Conservation (phyloP, 768 basidiomycete species). For the Suillus subalutaceus region DNA sequence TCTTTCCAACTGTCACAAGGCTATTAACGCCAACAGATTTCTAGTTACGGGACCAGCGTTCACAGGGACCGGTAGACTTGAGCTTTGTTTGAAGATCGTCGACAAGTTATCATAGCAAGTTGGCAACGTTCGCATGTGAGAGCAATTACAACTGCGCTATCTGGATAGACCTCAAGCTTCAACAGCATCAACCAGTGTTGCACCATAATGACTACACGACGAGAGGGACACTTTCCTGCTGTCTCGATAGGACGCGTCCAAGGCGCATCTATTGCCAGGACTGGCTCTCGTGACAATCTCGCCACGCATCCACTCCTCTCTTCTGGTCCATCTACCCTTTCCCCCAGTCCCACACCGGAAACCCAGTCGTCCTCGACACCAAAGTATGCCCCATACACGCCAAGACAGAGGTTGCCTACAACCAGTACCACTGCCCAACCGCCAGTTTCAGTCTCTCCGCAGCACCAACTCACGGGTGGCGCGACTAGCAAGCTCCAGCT, state of each 20-base stretch:
- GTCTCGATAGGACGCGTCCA: conserved; percentile 57
- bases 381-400: conserved; percentile 78
- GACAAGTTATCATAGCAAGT: background rate
- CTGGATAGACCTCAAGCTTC: background rate
- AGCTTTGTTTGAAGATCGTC: background rate
- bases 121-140: background rate
- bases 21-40: background rate
- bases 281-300: conserved; percentile 55
- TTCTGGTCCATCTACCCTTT: conserved; percentile 34
- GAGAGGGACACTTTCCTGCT: conserved; percentile 48
- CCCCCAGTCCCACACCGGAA: conserved; percentile 32
- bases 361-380: conserved; percentile 30
- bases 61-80: background rate
- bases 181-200: background rate
- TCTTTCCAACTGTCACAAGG: background rate
- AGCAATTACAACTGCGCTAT: background rate
- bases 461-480: conserved; percentile 53
- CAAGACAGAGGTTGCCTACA: conserved; percentile 62
- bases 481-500: conserved; percentile 71
- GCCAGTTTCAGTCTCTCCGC: conserved; percentile 38
- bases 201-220: conserved; percentile 36
- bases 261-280: conserved; percentile 44
- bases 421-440: conserved; percentile 46
- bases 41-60: background rate
- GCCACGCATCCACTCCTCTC: conserved; percentile 70